Evolutionary conservation across 805 yeast species (phyloP).

Genomic region (Suhomyces sp.): DNA sequence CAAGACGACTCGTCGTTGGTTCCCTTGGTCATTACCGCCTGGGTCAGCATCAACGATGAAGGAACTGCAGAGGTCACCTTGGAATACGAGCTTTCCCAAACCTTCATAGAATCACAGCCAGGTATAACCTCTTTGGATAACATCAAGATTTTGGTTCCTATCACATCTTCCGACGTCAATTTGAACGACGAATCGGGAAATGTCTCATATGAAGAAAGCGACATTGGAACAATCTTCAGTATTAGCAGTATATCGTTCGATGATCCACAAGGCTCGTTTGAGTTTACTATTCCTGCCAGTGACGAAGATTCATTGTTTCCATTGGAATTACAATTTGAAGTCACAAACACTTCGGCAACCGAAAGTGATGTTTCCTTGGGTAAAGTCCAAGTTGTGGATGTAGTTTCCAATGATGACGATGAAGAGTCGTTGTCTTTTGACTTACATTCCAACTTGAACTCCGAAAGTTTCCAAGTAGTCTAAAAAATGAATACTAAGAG

Average conservation of each 20-base stretch:
- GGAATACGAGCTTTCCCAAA: slow-evolving; percentile 74
- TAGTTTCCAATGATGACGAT: slow-evolving; percentile 49
- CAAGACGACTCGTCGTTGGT: slow-evolving; percentile 44
- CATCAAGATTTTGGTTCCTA: slow-evolving; percentile 61
- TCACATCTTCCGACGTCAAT: slow-evolving; percentile 53
- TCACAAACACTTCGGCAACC: slow-evolving; percentile 41
- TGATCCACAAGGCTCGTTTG: slow-evolving; percentile 68
- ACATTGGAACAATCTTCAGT: slow-evolving; percentile 68
- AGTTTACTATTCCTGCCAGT: slow-evolving; percentile 68
- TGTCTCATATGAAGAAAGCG: slow-evolving; percentile 54
- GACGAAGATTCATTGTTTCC: slow-evolving; percentile 90
- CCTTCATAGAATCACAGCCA: slow-evolving; percentile 25
- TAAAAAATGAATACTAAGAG: neutral
- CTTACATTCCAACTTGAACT: slow-evolving; percentile 51
- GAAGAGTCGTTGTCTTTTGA: slow-evolving; percentile 67
- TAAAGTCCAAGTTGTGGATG: slow-evolving; percentile 59
- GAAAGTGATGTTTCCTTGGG: slow-evolving; percentile 53
- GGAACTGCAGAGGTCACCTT: slow-evolving; percentile 71
- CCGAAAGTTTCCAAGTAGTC: slow-evolving; percentile 56
- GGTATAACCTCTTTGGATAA: slow-evolving; percentile 46
- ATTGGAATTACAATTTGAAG: slow-evolving; percentile 63
- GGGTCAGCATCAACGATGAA: slow-evolving; percentile 71
- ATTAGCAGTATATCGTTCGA: slow-evolving; percentile 53
- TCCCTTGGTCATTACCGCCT: slow-evolving; percentile 77
- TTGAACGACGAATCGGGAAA: slow-evolving; percentile 45